phyloP scores from a whole-genome alignment of 1,284 basidiomycete genomes.

The Ganoderma meredithae region DNA sequence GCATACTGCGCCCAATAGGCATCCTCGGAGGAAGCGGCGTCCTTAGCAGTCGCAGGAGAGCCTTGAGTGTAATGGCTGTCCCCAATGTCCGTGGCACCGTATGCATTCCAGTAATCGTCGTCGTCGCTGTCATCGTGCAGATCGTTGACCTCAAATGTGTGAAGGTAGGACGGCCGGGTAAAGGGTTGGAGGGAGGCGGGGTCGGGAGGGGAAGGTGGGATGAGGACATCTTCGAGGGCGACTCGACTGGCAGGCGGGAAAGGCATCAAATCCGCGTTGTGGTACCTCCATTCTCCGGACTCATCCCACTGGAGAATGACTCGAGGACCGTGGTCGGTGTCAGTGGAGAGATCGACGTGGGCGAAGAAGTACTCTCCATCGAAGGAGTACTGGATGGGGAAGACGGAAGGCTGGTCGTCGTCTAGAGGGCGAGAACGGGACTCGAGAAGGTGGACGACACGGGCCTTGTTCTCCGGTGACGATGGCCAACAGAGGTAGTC shows the following conservation, averaged over 20 bases:
- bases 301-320: slow-evolving; percentile 75
- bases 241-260: slow-evolving; percentile 63
- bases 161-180: slow-evolving; percentile 24
- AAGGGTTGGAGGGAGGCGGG: slow-evolving; percentile 17
- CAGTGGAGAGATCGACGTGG: slow-evolving; percentile 60
- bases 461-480: slow-evolving; percentile 42
- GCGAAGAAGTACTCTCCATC: slow-evolving; percentile 68
- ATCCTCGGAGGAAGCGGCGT: slow-evolving; percentile 58
- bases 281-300: slow-evolving; percentile 67
- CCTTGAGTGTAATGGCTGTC: slow-evolving; percentile 26
- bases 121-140: slow-evolving; percentile 48
- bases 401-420: slow-evolving; percentile 44
- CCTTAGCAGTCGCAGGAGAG: slow-evolving; percentile 34
- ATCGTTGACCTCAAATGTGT: slow-evolving; percentile 35
- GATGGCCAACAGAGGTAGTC: slow-evolving; percentile 76
- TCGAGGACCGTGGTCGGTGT: slow-evolving; percentile 51
- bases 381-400: slow-evolving; percentile 60
- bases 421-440: slow-evolving; percentile 47
- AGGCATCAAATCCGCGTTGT: slow-evolving; percentile 74
- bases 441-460: slow-evolving; percentile 55
- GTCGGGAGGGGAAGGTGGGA: slow-evolving; percentile 23
- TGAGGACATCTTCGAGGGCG: slow-evolving; percentile 47
- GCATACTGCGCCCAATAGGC: slow-evolving; percentile 80
- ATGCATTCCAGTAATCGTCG: slow-evolving; percentile 73
- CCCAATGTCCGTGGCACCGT: slow-evolving; percentile 50